Base-by-base conservation (phyloP, 176 grass and related monocot genomes). In the Eragrostis curvula region DNA sequence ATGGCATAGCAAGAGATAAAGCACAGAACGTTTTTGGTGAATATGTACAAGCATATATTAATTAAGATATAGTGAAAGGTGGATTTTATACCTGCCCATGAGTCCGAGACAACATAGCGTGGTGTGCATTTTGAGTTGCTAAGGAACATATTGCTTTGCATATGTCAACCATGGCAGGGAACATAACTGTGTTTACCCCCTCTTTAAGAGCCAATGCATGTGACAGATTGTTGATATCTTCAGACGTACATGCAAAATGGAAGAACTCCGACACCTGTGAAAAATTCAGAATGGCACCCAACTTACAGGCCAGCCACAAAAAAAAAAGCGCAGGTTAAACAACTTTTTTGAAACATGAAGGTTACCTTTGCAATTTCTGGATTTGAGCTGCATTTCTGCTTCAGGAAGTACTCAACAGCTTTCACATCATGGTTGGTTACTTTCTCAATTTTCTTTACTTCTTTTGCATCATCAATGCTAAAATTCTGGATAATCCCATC, bases 381-480 rank as follows among this genome's bases (percentile, higher is more conserved):
- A 89, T 89, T 80, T 30, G 85, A 91, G 66, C 80, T 88, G 70
- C 96, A 99, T 85, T 81, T 99, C 77, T 99, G 82, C 83, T 99
- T 99, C 79, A 96, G 76, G 80, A 88, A 99, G 88, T 96, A 99
- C 50, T 99, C 96, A 6, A 96, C 91, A 43, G 93, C 93, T 51
- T 99, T 99, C 57, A 99, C 93, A 56, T 99, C 93, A 85, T 99
- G 93, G 68, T 96, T 99, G 32, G 96, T 96, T 82, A 87, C 82
- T 88, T 93, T 99, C 64, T 99, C 93, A 21, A 99, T 92, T 40
- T 79, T 87, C 84, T 99, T 99, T 73, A 96, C 91, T 92, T 94
- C 93, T 48, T 87, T 45, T 0, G 93, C 96, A 64, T 92, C 93
- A 61, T 87, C 74, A 59, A 89, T 84, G 83, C 68, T 53, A 62